Base-by-base conservation (phyloP, 2,329 filamentous ascomycete genomes). In the Clarireedia homoeocarpa region DNA sequence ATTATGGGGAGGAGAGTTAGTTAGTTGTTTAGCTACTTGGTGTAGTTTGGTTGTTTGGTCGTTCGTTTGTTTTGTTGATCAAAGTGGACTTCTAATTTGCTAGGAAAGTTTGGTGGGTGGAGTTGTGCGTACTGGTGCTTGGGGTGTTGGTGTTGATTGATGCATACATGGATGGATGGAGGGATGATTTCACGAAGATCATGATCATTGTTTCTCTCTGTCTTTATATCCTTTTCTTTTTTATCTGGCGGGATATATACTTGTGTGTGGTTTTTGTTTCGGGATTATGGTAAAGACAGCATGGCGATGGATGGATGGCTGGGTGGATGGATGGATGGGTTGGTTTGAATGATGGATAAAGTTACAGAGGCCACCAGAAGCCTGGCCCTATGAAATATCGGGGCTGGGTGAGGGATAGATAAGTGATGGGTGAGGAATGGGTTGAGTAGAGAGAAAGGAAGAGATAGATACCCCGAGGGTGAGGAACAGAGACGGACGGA, bases 1-100 rank as follows among this genome's bases (percentile, higher is more conserved):
- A 57, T 73, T 15, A 64, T 72, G 52, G 78, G 78, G 54, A 75
- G 73, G 65, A 72, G 77, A 62, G 71, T 75, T 56, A 82, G 78
- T 67, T 83, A 69, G 72, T 55, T 45, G 38, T 6, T 40, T 40
- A 14, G 17, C 14, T 40, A 10, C 7, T 30, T 30, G 7, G 7
- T 30, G 9, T 30, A 10, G 38, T 6, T 17, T 40, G 38, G 15
- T 40, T 40, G 9, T 6, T 40, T 40, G 38, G 17, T 40, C 4
- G 38, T 6, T 5, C 5, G 38, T 10, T 40, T 17, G 9, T 2
- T 15, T 40, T 10, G 27, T 9, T 30, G 27, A 7, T 30, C 7
- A 10, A 10, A 10, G 27, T 40, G 38, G 38, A 14, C 7, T 40
- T 40, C 7, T 40, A 14, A 40, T 40, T 40, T 40, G 38, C 38